Evolutionary conservation across 75 land plant species (phyloP).

Genomic region (Cupressus sempervirens): DNA sequence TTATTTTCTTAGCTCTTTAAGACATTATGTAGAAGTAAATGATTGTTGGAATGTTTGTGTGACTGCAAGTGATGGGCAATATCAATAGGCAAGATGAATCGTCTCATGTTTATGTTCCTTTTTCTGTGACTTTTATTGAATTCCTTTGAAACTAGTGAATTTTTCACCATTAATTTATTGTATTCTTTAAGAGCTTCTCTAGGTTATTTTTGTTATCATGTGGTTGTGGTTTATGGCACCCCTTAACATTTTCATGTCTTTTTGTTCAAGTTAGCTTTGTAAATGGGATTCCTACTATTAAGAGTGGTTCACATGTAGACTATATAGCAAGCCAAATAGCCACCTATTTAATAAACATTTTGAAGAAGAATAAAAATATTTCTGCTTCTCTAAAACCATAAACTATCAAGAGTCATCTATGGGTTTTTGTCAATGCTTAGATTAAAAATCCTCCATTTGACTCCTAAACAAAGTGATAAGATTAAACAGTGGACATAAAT

Average conservation of each 20-base stretch:
- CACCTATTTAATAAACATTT: conserved; percentile 46
- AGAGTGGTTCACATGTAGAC: conserved; percentile 94
- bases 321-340: conserved; percentile 80
- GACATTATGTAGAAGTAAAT: conserved; percentile 63
- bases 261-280: conserved; percentile 95
- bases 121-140: background rate
- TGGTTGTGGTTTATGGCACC: background rate
- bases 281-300: conserved; percentile 84
- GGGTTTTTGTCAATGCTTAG: conserved; percentile 98
- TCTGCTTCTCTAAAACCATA: conserved; percentile 70
- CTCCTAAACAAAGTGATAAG: conserved; percentile 97
- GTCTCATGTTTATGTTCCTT: background rate
- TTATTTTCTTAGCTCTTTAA: conserved; percentile 15
- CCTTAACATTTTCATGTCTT: background rate
- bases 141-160: too few species aligned
- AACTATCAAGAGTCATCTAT: conserved; percentile 77
- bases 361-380: conserved; percentile 84
- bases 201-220: background rate
- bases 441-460: conserved; percentile 99
- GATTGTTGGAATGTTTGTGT: conserved; percentile 94
- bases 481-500: too few species aligned
- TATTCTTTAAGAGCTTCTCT: background rate
- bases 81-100: conserved; percentile 73
- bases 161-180: too few species aligned
- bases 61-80: conserved; percentile 90